Evolutionary conservation across 2,329 filamentous ascomycete species (phyloP).

Genomic region (Pezicula neosporulosa): DNA sequence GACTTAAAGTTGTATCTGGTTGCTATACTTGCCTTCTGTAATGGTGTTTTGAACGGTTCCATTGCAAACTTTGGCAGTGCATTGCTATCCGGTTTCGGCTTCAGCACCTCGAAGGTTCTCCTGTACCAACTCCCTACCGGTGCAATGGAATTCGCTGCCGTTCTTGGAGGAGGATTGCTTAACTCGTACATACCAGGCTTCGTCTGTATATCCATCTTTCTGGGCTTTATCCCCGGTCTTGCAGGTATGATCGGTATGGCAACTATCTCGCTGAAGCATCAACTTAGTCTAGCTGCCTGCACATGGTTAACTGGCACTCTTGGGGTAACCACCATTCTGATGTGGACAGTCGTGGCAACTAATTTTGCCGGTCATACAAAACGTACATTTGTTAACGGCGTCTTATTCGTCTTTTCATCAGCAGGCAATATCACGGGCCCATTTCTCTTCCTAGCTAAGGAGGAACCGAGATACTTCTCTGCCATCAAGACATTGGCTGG

Average conservation of each 20-base stretch:
- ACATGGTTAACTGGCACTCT: constrained; percentile 70
- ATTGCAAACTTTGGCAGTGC: constrained; percentile 67
- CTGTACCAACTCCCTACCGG: constrained; percentile 71
- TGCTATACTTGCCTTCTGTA: constrained; percentile 61
- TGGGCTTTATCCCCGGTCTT: not conserved
- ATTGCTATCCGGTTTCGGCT: constrained; percentile 68
- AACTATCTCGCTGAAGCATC: constrained; percentile 61
- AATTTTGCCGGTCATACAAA: constrained; percentile 73
- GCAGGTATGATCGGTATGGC: constrained; percentile 36
- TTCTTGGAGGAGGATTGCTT: not conserved
- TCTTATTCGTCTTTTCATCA: constrained; percentile 69
- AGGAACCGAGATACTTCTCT: constrained; percentile 61
- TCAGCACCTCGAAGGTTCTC: constrained; percentile 57
- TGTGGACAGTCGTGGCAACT: constrained; percentile 38
- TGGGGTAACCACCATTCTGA: constrained; percentile 42
- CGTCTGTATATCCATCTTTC: not conserved
- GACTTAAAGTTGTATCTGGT: constrained; percentile 61
- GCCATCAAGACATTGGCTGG: constrained; percentile 65
- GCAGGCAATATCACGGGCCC: constrained; percentile 73
- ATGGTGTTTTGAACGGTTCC: constrained; percentile 56
- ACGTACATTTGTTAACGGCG: constrained; percentile 68
- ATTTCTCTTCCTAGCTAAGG: constrained; percentile 62
- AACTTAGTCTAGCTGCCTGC: constrained; percentile 57
- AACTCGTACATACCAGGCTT: not conserved
- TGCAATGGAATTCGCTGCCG: constrained; percentile 24